Conservation (phyloP, 306 rosid genomes). For the Trichosanthes truncata region DNA sequence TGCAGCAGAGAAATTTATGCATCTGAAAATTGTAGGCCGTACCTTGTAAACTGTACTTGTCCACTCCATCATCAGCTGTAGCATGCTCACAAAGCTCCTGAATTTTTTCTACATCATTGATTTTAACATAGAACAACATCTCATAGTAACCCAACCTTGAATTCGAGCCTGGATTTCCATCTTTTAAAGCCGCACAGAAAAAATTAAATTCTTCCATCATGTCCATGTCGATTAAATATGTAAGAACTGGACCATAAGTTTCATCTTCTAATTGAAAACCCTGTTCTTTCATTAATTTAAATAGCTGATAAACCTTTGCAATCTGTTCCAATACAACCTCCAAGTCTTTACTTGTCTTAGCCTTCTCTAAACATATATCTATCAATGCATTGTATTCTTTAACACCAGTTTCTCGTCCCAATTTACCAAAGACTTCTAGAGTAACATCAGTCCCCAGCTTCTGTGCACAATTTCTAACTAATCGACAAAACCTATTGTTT, state of each 20-base stretch:
- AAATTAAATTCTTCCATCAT: conserved; percentile 60
- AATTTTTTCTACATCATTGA: conserved; percentile 54
- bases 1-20: neutral
- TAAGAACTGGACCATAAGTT: conserved; percentile 55
- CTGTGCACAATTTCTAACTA: conserved; percentile 31
- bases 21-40: conserved; percentile 10
- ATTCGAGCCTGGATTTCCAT: conserved; percentile 35
- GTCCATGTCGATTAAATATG: conserved; percentile 46
- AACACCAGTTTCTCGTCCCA: conserved; percentile 47
- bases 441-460: conserved; percentile 43
- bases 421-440: conserved; percentile 35
- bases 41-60: conserved; percentile 47
- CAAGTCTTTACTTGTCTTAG: conserved; percentile 38
- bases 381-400: conserved; percentile 48
- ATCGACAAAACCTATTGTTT: conserved; percentile 22
- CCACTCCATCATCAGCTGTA: conserved; percentile 25
- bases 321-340: conserved; percentile 39
- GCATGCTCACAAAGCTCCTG: conserved; percentile 43
- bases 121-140: conserved; percentile 60
- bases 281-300: conserved; percentile 48
- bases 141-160: conserved; percentile 69
- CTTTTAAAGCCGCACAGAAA: conserved; percentile 38
- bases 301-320: conserved; percentile 37
- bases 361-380: conserved; percentile 42
- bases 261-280: conserved; percentile 58